A percentile compares a stretch with the other conserved stretches of the same genome.
Conservation (phyloP, 257 asterid genomes). For the Nyctanthes arbortristis region DNA sequence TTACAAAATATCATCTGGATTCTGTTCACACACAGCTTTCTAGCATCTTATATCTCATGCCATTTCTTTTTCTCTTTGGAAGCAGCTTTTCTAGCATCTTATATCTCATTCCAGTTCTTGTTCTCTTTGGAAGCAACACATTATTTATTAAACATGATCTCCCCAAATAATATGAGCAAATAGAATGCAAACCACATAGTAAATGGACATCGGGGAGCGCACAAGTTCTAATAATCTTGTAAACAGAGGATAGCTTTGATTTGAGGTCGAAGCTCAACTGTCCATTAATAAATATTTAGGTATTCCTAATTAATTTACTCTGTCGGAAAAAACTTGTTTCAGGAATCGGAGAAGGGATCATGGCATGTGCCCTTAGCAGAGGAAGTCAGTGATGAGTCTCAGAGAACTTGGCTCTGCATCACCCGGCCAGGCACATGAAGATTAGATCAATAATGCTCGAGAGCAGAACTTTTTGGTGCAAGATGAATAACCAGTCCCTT, state of each 20-base stretch:
- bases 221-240: not conserved
- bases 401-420: constrained; percentile 75
- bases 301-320: not conserved
- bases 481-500: not conserved
- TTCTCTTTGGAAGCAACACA: too few relatives aligned
- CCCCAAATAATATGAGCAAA: too few relatives aligned
- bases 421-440: constrained; percentile 38
- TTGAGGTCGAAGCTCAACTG: not conserved
- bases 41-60: too few relatives aligned
- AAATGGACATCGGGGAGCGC: too few relatives aligned
- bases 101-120: too few relatives aligned
- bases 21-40: too few relatives aligned
- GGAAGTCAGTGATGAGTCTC: constrained; percentile 58
- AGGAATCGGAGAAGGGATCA: constrained; percentile 77
- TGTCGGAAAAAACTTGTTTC: constrained; percentile 6
- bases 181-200: too few relatives aligned
- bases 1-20: too few relatives aligned
- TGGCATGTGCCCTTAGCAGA: constrained; percentile 88
- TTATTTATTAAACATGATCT: too few relatives aligned
- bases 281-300: not conserved
- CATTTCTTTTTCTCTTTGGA: too few relatives aligned
- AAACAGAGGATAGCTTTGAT: not conserved
- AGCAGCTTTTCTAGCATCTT: too few relatives aligned
- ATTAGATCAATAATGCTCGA: not conserved
- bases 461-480: not conserved